A percentile compares a stretch with the other conserved stretches of the same genome.
Evolutionary conservation across 106 monocot genomes (phyloP).

Genomic region (Allium sativum): DNA sequence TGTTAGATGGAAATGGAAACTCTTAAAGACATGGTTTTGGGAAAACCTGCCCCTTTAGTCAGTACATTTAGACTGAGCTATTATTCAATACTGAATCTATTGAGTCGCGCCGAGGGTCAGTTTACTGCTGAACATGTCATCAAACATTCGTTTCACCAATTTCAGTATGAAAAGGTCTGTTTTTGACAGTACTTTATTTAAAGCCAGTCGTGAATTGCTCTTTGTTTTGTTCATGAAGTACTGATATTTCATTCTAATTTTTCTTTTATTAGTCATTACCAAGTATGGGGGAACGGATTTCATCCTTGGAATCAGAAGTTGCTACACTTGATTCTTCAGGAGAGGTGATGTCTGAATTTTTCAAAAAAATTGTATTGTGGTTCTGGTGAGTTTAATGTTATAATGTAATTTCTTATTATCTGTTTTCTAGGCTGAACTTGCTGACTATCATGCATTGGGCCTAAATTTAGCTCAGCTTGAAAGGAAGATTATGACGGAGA

Average conservation of each 20-base stretch:
- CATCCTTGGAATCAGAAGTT: slow-evolving; percentile 76
- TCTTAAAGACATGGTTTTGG: slow-evolving; percentile 90
- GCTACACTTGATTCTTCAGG: slow-evolving; percentile 80
- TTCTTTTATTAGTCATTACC: slow-evolving; percentile 49
- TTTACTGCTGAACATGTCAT: slow-evolving; percentile 99
- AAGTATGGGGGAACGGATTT: slow-evolving; percentile 52
- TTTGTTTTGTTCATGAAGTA: no score
- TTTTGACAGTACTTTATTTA: background rate
- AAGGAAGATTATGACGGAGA: slow-evolving; percentile 87
- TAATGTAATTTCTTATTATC: background rate
- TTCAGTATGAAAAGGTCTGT: slow-evolving; percentile 92
- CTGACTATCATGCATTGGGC: slow-evolving; percentile 80
- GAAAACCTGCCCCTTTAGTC: slow-evolving; percentile 94
- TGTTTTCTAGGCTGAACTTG: slow-evolving; percentile 50
- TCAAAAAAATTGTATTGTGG: no score
- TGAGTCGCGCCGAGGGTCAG: slow-evolving; percentile 98
- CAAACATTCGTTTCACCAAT: slow-evolving; percentile 96
- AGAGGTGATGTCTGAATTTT: slow-evolving; percentile 30
- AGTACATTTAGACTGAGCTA: slow-evolving; percentile 98
- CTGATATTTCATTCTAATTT: background rate
- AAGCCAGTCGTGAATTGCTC: background rate
- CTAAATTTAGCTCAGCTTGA: slow-evolving; percentile 78
- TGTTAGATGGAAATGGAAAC: slow-evolving; percentile 89
- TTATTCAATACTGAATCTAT: slow-evolving; percentile 86
- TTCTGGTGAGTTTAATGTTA: no score